Percentiles rank a stretch among this genome's conserved stretches.
These are phyloP conservation scores for Lasiodiplodia sp. DNA, from an alignment of 2,329 filamentous ascomycete species.

Conservation along the genomic window DNA sequence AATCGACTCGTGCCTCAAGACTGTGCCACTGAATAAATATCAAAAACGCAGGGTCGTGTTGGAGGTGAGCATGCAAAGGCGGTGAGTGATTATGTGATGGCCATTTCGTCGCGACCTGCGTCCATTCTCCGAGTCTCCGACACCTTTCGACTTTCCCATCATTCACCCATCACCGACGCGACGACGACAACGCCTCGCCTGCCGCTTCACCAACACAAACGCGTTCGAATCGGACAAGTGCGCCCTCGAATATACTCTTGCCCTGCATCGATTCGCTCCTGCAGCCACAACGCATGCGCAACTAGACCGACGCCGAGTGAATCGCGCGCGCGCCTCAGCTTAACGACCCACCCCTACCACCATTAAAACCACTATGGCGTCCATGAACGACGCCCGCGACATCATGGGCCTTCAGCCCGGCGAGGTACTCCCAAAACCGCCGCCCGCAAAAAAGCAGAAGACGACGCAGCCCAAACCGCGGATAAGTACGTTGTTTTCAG, in stretches of 20 bases:
- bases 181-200: not conserved
- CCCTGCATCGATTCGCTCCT: no score
- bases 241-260: not conserved
- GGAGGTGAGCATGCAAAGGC: not conserved
- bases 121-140: slow-evolving; percentile 2
- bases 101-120: not conserved
- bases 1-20: not conserved
- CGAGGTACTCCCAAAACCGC: slow-evolving; percentile 21
- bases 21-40: not conserved
- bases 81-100: not conserved
- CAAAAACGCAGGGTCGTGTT: not conserved
- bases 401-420: slow-evolving; percentile 33
- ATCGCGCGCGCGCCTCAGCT: not conserved
- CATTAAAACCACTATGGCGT: slow-evolving; percentile 32
- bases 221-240: not conserved
- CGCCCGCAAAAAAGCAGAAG: slow-evolving; percentile 31
- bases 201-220: not conserved
- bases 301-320: not conserved
- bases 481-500: slow-evolving; percentile 10
- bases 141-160: slow-evolving; percentile 2
- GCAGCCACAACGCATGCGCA: not conserved
- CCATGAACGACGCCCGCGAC: slow-evolving; percentile 34
- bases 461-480: slow-evolving; percentile 18
- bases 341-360: not conserved
- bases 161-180: not conserved